These are phyloP conservation scores for Amauroascus verrucosus DNA, from an alignment of 2,329 filamentous ascomycete genomes.

Conservation along the genomic window DNA sequence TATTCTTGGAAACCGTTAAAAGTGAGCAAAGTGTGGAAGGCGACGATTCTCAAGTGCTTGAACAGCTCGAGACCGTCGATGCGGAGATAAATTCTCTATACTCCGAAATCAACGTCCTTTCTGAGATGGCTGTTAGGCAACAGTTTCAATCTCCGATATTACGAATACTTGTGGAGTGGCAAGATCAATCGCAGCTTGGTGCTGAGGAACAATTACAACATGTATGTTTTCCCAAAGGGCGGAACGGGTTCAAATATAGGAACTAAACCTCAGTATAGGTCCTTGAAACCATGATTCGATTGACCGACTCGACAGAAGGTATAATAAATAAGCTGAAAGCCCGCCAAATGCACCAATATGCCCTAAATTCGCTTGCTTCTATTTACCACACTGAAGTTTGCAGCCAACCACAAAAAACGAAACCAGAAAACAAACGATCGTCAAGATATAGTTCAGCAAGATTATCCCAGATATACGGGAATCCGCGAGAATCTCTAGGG, in stretches of 20 bases:
- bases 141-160: slow-evolving; percentile 34
- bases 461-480: slow-evolving; percentile 3
- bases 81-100: slow-evolving; percentile 33
- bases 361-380: slow-evolving; percentile 25
- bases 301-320: slow-evolving; percentile 26
- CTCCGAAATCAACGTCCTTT: slow-evolving; percentile 31
- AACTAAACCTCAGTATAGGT: not conserved
- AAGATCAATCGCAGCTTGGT: slow-evolving; percentile 23
- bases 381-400: slow-evolving; percentile 1
- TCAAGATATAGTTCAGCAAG: slow-evolving; percentile 6
- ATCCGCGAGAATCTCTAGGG: not conserved
- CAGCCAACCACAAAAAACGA: not conserved
- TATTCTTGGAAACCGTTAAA: slow-evolving; percentile 27
- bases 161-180: slow-evolving; percentile 26
- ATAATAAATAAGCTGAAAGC: slow-evolving; percentile 24
- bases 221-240: slow-evolving; percentile 19
- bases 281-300: slow-evolving; percentile 21
- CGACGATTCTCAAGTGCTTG: slow-evolving; percentile 12
- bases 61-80: slow-evolving; percentile 23
- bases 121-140: slow-evolving; percentile 36
- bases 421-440: slow-evolving; percentile 2
- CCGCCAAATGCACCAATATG: slow-evolving; percentile 28
- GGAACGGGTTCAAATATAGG: not conserved
- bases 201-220: slow-evolving; percentile 28
- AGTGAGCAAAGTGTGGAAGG: not conserved